Conservation (phyloP, 2,329 filamentous ascomycete species). For the Fusarium sp. region DNA sequence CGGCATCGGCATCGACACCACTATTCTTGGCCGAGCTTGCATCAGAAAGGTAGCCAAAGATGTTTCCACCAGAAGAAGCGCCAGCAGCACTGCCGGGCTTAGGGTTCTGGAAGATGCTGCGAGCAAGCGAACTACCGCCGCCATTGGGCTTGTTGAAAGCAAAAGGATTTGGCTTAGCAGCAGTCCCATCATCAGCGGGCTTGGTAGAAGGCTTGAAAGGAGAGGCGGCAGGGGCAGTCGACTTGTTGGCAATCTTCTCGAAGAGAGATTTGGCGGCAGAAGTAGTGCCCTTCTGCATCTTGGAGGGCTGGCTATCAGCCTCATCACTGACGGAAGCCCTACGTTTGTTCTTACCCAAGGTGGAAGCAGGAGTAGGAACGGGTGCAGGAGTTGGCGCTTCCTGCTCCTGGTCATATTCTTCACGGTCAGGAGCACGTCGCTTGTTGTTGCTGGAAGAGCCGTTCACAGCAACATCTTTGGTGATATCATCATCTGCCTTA, state of each 20-base stretch:
- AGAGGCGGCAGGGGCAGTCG: constrained; percentile 49
- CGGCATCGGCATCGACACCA: constrained; percentile 59
- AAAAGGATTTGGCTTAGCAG: constrained; percentile 49
- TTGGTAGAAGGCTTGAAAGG: constrained; percentile 48
- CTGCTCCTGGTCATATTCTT: constrained; percentile 53
- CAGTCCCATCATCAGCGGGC: constrained; percentile 39
- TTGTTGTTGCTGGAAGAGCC: constrained; percentile 55
- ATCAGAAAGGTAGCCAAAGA: constrained; percentile 70
- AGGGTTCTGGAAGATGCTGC: constrained; percentile 56
- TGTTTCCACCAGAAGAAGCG: constrained; percentile 55
- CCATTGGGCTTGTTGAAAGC: constrained; percentile 51
- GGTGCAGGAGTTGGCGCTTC: constrained; percentile 51
- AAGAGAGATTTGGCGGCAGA: constrained; percentile 67
- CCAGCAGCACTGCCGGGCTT: constrained; percentile 47
- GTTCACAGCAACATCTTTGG: constrained; percentile 51
- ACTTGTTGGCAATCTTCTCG: constrained; percentile 66
- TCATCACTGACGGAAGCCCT: constrained; percentile 59
- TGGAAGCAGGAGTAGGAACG: constrained; percentile 41
- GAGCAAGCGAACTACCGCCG: constrained; percentile 48
- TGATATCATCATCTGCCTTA: constrained; percentile 65
- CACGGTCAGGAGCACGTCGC: constrained; percentile 57
- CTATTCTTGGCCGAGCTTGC: constrained; percentile 66
- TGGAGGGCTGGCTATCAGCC: constrained; percentile 60
- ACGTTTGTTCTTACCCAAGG: constrained; percentile 62
- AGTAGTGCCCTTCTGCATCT: constrained; percentile 61